Evolutionary conservation across 2,329 filamentous ascomycete species (phyloP).

Genomic region (Hypoxylon sp.): DNA sequence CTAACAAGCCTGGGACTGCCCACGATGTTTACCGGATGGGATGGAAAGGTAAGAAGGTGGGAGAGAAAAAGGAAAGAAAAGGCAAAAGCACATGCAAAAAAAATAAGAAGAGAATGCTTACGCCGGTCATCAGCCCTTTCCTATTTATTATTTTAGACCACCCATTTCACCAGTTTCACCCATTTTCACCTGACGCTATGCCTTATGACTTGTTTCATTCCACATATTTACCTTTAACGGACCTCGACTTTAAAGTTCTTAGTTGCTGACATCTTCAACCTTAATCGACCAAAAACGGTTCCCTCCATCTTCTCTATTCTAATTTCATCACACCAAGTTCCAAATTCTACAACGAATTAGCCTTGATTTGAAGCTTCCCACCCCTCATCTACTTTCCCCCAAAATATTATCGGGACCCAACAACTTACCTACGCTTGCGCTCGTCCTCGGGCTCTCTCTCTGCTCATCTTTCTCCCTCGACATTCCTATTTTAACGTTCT

Average conservation of each 20-base stretch:
- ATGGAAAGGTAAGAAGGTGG: neutral
- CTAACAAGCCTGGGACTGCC: no score
- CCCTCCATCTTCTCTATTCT: conserved; percentile 26
- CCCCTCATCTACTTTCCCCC: conserved; percentile 10
- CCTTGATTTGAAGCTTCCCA: conserved; percentile 19
- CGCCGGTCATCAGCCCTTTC: conserved; percentile 13
- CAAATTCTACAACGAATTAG: conserved; percentile 27
- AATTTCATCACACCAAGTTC: conserved; percentile 21
- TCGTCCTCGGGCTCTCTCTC: conserved; percentile 13
- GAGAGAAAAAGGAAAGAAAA: neutral
- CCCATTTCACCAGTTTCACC: conserved; percentile 13
- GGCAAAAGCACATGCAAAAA: conserved; percentile 43
- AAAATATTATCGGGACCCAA: conserved; percentile 29
- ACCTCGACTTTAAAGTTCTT: conserved; percentile 39
- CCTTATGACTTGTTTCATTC: conserved; percentile 30
- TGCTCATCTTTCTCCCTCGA: conserved; percentile 30
- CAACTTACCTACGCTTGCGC: conserved; percentile 29
- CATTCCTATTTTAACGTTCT: conserved; percentile 24
- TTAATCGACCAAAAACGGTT: conserved; percentile 27
- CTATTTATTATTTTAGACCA: conserved; percentile 40
- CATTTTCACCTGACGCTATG: conserved; percentile 29
- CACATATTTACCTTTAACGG: conserved; percentile 38
- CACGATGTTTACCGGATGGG: neutral
- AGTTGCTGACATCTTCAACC: conserved; percentile 38
- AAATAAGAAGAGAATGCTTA: conserved; percentile 18